Evolutionary conservation across 2,329 filamentous ascomycete genomes (phyloP), one percentile per base, ranked within the genome.

Genomic region (Sporothrix pallida): DNA sequence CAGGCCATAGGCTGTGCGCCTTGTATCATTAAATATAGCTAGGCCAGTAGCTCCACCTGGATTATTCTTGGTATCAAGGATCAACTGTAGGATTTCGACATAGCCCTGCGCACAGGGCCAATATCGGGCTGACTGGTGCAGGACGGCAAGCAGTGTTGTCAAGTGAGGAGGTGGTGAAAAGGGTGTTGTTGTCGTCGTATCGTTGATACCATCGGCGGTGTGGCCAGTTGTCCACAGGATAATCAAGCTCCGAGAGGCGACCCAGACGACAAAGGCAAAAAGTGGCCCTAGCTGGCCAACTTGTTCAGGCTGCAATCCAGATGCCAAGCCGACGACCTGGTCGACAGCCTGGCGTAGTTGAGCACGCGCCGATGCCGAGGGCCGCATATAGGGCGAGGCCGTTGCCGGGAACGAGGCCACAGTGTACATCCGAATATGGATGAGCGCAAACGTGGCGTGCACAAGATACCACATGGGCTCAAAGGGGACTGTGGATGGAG

Each of bases 191-290:
- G 12, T 31, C 6, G 58, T 62, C 9, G 20, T 6, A 20, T 58
- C 20, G 54, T 26, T 23, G 10, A 31, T 17, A 6, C 58, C 58
- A 9, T 62, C 31, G 31, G 62, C 37, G 7, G 60, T 58, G 37
- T 72, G 46, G 23, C 71, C 71, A 0, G 54, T 60, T n/a, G 71
- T 73, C 74, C 74, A 75, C 17, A 75, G 60, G 17, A 72, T 75
- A 3, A 70, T 71, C 8, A 75, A 37, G 12, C 71, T 71, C 15
- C 75, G 67, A 3, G 73, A 56, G 20, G 52, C 73, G 3, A 74
- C 73, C 75, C 75, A 75, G 13, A 75, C 69, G 12, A 75, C 60
- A 62, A 75, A 75, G 23, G 65, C 73, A 60, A 75, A 73, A 1
- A 74, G 48, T 17, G 75, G 75, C 2, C 73, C 71, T 1, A 75